These are phyloP conservation scores for Fonsecaea monophora DNA, from an alignment of 2,329 filamentous ascomycete genomes.

Conservation along the genomic window DNA sequence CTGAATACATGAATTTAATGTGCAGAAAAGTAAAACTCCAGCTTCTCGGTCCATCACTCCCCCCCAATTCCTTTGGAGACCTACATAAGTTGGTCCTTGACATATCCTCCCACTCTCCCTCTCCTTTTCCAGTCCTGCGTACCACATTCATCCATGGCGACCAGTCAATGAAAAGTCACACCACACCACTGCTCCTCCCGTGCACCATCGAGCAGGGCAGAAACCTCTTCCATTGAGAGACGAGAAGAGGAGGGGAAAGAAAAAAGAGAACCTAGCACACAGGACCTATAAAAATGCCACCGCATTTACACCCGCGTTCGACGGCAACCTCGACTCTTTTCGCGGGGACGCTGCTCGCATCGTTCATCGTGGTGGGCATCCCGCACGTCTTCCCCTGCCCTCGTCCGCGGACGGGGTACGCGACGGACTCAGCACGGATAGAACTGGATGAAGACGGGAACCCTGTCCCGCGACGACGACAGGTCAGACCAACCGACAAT, in stretches of 20 bases:
- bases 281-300: slow-evolving; percentile 46
- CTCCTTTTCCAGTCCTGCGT: not conserved
- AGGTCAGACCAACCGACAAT: slow-evolving; percentile 42
- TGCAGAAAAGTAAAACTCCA: too few relatives aligned
- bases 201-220: not conserved
- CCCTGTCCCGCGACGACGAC: slow-evolving; percentile 46
- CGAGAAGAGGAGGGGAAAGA: not conserved
- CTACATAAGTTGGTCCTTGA: not conserved
- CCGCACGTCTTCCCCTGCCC: slow-evolving; percentile 93
- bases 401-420: slow-evolving; percentile 74
- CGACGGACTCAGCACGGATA: slow-evolving; percentile 69
- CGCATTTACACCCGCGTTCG: slow-evolving; percentile 88
- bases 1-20: not conserved
- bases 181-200: not conserved
- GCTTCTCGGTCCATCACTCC: not conserved
- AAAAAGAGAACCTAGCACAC: not conserved
- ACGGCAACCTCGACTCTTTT: slow-evolving; percentile 93
- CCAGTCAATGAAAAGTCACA: not conserved
- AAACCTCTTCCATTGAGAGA: not conserved
- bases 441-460: slow-evolving; percentile 51
- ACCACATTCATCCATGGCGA: not conserved
- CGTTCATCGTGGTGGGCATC: slow-evolving; percentile 88
- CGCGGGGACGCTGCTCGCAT: slow-evolving; percentile 85
- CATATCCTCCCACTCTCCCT: not conserved
- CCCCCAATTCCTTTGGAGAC: not conserved